Percentiles rank a stretch among this genome's conserved stretches.
These are phyloP conservation scores for Fusarium camptoceras DNA, from an alignment of 2,329 filamentous ascomycete genomes.

Conservation along the genomic window DNA sequence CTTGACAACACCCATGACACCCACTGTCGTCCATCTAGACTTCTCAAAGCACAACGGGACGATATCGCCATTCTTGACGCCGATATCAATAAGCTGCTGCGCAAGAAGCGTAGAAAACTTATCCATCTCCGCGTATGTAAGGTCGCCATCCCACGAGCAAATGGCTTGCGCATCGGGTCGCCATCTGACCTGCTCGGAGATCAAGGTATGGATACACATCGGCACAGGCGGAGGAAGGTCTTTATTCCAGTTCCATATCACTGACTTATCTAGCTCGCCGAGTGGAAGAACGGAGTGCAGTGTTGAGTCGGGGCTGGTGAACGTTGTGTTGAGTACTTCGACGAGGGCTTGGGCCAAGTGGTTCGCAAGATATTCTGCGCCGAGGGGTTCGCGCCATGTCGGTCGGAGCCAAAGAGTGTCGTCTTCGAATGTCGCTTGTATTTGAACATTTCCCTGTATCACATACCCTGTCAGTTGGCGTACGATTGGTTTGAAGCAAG, in stretches of 20 bases:
- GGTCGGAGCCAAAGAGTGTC: conserved; percentile 38
- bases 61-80: conserved; percentile 43
- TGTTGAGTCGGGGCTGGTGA: conserved; percentile 15
- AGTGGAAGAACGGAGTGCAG: conserved; percentile 35
- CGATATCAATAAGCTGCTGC: conserved; percentile 34
- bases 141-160: conserved; percentile 49
- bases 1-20: conserved; percentile 50
- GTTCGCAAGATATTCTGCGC: conserved; percentile 42
- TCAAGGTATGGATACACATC: conserved; percentile 43
- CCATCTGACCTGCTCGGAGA: conserved; percentile 41
- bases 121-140: conserved; percentile 47
- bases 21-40: conserved; percentile 48
- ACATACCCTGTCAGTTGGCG: conserved; percentile 6
- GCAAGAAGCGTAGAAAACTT: conserved; percentile 42
- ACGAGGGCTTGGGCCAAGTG: conserved; percentile 40
- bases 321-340: conserved; percentile 43
- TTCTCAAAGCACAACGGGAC: conserved; percentile 51
- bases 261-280: conserved; percentile 36
- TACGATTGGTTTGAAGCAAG: not conserved
- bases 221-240: conserved; percentile 31
- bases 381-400: conserved; percentile 41
- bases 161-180: conserved; percentile 45
- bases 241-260: conserved; percentile 45
- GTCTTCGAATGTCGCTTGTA: conserved; percentile 35
- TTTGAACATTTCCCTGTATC: conserved; percentile 41